Conservation (phyloP, 208 protist species). For the Trypanosoma scelopori region DNA sequence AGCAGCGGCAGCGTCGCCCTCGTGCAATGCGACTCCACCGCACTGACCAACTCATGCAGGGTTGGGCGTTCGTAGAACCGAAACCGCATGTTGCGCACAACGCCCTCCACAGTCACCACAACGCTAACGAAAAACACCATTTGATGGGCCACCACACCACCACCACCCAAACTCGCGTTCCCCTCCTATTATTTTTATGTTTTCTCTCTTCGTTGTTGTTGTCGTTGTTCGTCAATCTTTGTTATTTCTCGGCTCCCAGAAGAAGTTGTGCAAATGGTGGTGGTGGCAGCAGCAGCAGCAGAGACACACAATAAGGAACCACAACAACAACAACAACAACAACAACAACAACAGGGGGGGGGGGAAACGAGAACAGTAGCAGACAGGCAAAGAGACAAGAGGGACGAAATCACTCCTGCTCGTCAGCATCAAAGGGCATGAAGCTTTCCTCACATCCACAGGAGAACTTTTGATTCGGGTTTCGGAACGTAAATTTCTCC, state of each 20-base stretch:
- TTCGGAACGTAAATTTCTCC: conserved; percentile 97
- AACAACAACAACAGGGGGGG: conserved; percentile 1
- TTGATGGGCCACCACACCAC: too few species aligned
- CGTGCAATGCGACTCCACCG: conserved; percentile 55
- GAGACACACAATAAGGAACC: too few species aligned
- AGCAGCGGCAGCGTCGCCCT: neutral
- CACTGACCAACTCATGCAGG: conserved; percentile 50
- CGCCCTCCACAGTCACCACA: conserved; percentile 11
- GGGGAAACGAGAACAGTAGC: conserved; percentile 8
- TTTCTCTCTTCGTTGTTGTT: too few species aligned
- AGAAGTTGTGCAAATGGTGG: conserved; percentile 11
- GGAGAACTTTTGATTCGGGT: conserved; percentile 95
- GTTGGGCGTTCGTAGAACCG: conserved; percentile 50
- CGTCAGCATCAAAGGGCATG: conserved; percentile 87
- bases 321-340: too few species aligned
- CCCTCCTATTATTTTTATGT: neutral
- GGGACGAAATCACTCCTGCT: conserved; percentile 31
- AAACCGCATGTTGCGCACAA: conserved; percentile 51
- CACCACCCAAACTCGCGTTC: neutral
- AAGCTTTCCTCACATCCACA: conserved; percentile 98
- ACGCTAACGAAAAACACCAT: conserved; percentile 36
- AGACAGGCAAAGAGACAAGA: conserved; percentile 3
- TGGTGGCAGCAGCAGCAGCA: conserved; percentile 13
- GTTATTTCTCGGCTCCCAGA: too few species aligned
- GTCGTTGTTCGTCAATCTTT: too few species aligned